A percentile compares a stretch with the other conserved stretches of the same genome.
Evolutionary conservation across 2,329 filamentous ascomycete genomes (phyloP).

Genomic region (Fusarium cyanostomum): DNA sequence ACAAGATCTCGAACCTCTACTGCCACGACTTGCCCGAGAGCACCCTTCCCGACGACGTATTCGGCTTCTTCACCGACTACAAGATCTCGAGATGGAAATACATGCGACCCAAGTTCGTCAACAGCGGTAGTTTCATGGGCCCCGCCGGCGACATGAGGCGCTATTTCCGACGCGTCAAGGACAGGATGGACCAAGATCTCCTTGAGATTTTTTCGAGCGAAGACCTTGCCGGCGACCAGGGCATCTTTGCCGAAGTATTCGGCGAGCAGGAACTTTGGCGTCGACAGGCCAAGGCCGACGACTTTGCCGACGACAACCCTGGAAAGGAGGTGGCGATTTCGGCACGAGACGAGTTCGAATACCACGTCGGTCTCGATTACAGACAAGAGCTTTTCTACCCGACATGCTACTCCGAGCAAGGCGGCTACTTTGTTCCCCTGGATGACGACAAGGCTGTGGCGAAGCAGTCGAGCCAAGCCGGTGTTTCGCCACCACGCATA

Average conservation of each 20-base stretch:
- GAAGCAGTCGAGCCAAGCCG: conserved; percentile 27
- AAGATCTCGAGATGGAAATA: conserved; percentile 27
- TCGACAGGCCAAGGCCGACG: conserved; percentile 17
- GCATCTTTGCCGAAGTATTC: conserved; percentile 46
- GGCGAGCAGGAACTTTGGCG: conserved; percentile 43
- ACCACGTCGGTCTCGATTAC: conserved; percentile 44
- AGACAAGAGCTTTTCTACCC: conserved; percentile 44
- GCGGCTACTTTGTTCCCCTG: conserved; percentile 40
- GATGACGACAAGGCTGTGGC: conserved; percentile 26
- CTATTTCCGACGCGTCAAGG: conserved; percentile 40
- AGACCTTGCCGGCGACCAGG: conserved; percentile 44
- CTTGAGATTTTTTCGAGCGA: conserved; percentile 15
- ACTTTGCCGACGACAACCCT: conserved; percentile 20
- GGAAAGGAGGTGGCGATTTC: conserved; percentile 25
- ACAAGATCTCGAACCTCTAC: conserved; percentile 39
- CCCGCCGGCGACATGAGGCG: conserved; percentile 42
- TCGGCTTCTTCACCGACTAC: conserved; percentile 38
- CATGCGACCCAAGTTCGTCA: conserved; percentile 44
- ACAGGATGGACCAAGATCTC: conserved; percentile 39
- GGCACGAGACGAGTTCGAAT: conserved; percentile 36
- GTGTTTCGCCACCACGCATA: conserved; percentile 39
- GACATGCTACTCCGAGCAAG: conserved; percentile 43
- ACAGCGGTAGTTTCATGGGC: conserved; percentile 46
- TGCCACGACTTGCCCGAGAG: conserved; percentile 39
- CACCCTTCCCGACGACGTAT: conserved; percentile 33